Base-by-base conservation (phyloP, 2,329 filamentous ascomycete genomes). In the Scedosporium boydii region DNA sequence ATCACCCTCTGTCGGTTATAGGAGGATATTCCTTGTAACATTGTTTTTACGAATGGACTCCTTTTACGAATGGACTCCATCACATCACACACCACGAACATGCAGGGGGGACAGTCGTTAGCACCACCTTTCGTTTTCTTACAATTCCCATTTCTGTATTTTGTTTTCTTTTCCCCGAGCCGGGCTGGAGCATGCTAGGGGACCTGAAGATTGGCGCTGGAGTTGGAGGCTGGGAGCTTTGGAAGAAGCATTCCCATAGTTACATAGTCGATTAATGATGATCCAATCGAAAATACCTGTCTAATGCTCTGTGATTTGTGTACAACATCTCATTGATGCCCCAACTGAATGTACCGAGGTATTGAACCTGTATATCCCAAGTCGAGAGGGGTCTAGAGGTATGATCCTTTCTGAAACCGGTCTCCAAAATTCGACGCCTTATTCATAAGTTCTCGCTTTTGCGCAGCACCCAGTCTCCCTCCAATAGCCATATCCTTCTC, bases 401-500 rank as follows among this genome's bases (percentile, higher is more conserved):
- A 87, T 18, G 79, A 86, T n/a, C 92, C 92, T 67, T 89, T 89
- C 18, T 87, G 84, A 70, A 97, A 97, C 58, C 91, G 81, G 0
- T 88, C 88, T 3, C 89, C 87, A 75, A 97, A 96, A 69, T 92
- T 88, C 16, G 87, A 84, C 4, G 91, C 89, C 71, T 89, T 88
- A 67, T 84, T 88, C 64, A 97, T 73, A 78, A 98, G 78, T 68
- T 97, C 89, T 68, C 85, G 85, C 67, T 88, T 85, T 77, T 96
- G 87, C 42, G 87, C 81, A 66, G 86, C 79, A 27, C 86, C 88
- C 61, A 97, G 85, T 69, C 84, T 86, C 18, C 85, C 84, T 7
- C 88, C 87, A 2, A 90, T 77, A 46, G 85, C 88, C 85, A 98
- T 96, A 73, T 98, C 95, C 77, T 97, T 98, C 73, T 97, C 91